Conservation (phyloP, 2,329 filamentous ascomycete species). For the Botryosphaeria dothidea region DNA sequence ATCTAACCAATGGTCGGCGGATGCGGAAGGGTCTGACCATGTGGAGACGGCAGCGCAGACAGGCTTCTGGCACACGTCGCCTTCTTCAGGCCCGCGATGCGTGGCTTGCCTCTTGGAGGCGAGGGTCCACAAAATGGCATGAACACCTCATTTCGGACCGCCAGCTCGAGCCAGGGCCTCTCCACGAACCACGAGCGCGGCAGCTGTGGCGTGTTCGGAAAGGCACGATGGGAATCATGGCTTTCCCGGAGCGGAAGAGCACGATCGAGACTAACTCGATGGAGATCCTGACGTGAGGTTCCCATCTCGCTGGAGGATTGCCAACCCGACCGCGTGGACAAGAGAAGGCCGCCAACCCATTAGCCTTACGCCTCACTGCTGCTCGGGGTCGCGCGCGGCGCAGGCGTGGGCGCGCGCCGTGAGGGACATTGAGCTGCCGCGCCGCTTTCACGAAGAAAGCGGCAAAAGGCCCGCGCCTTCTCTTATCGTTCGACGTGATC, state of each 20-base stretch:
- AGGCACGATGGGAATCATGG: slow-evolving; percentile 11
- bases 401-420: not conserved
- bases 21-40: slow-evolving; percentile 19
- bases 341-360: not conserved
- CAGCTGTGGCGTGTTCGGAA: slow-evolving; percentile 18
- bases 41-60: slow-evolving; percentile 17
- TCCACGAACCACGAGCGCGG: slow-evolving; percentile 17
- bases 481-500: slow-evolving; percentile 15
- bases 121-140: slow-evolving; percentile 20
- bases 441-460: not conserved
- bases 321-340: slow-evolving; percentile 12
- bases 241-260: slow-evolving; percentile 16
- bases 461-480: not conserved
- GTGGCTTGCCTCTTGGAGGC: slow-evolving; percentile 20
- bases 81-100: slow-evolving; percentile 12
- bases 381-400: not conserved
- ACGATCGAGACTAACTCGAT: slow-evolving; percentile 14
- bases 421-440: not conserved
- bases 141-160: slow-evolving; percentile 20
- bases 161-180: slow-evolving; percentile 12
- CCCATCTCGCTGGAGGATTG: slow-evolving; percentile 5
- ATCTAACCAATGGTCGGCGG: not conserved
- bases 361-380: slow-evolving; percentile 1
- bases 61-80: slow-evolving; percentile 7
- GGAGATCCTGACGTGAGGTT: slow-evolving; percentile 8